Percentiles rank a stretch among this genome's conserved stretches.
phyloP scores from a whole-genome alignment of 441 rosid genomes.

The Manihot esculenta region DNA sequence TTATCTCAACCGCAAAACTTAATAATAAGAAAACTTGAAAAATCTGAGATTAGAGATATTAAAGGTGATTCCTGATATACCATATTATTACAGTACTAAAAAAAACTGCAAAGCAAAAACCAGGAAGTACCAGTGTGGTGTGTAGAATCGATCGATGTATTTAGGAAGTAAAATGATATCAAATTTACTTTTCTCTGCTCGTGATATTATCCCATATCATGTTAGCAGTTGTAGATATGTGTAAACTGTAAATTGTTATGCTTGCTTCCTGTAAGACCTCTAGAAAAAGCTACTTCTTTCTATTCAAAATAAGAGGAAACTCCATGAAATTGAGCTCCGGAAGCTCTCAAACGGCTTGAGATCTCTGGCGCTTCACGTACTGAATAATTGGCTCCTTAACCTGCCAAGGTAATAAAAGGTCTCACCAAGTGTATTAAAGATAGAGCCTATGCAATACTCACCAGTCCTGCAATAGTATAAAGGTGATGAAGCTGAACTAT shows the following conservation, averaged over 20 bases:
- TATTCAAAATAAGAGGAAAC: not conserved
- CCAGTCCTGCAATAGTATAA: not conserved
- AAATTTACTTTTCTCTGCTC: not conserved
- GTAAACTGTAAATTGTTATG: not conserved
- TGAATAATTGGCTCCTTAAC: conserved; percentile 92
- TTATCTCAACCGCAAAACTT: no score
- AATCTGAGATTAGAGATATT: no score
- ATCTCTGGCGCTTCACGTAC: conserved; percentile 70
- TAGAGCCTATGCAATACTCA: not conserved
- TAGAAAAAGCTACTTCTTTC: not conserved
- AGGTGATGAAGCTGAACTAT: not conserved
- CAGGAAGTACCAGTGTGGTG: no score
- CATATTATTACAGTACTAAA: not conserved
- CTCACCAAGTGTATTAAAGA: not conserved
- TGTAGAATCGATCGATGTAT: not conserved
- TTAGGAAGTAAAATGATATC: not conserved
- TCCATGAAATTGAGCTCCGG: not conserved
- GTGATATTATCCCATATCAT: not conserved
- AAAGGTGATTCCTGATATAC: no score
- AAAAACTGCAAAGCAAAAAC: no score
- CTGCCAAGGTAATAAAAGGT: conserved; percentile 34
- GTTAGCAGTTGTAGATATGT: not conserved
- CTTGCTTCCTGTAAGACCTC: not conserved
- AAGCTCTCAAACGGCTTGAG: conserved; percentile 39
- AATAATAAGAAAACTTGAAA: no score